Evolutionary conservation across 1,139 yeast genomes (phyloP).

Genomic region (Maudiozyma humilis): DNA sequence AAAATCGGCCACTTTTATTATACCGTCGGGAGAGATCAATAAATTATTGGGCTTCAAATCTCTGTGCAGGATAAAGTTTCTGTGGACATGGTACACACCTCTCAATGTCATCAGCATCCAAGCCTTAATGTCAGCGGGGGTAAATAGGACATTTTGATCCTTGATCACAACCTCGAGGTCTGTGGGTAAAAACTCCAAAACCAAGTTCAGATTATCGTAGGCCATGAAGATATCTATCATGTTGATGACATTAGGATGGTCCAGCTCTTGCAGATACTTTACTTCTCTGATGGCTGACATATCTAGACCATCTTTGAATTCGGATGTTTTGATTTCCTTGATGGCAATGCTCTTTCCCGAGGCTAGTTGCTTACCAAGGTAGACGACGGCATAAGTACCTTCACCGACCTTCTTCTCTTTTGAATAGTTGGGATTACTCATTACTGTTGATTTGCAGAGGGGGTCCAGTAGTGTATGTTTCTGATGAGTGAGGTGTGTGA

Average conservation of each 20-base stretch:
- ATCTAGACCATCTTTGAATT: constrained; percentile 91
- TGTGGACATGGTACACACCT: constrained; percentile 91
- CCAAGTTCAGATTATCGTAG: constrained; percentile 65
- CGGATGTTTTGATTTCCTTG: constrained; percentile 90
- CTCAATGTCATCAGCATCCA: constrained; percentile 92
- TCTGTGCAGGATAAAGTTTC: constrained; percentile 82
- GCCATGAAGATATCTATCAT: constrained; percentile 78
- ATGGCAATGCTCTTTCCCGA: constrained; percentile 65
- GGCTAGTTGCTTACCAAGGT: constrained; percentile 57
- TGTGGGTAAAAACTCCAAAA: constrained; percentile 82
- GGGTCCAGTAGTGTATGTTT: background rate
- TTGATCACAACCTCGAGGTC: constrained; percentile 87
- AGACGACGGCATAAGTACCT: constrained; percentile 98
- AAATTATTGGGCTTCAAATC: constrained; percentile 81
- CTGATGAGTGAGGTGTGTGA: background rate
- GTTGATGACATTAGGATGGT: constrained; percentile 78
- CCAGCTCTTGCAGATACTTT: constrained; percentile 80
- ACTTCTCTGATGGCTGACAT: constrained; percentile 97
- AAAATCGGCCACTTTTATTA: constrained; percentile 90
- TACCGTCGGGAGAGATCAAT: constrained; percentile 77
- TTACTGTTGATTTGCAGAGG: background rate
- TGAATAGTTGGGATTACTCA: constrained; percentile 20
- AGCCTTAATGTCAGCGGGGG: constrained; percentile 81
- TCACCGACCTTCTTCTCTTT: constrained; percentile 86
- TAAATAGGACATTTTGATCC: constrained; percentile 67